Conservation (phyloP, 2,329 filamentous ascomycete genomes). For the Bipolaris zeicola region DNA sequence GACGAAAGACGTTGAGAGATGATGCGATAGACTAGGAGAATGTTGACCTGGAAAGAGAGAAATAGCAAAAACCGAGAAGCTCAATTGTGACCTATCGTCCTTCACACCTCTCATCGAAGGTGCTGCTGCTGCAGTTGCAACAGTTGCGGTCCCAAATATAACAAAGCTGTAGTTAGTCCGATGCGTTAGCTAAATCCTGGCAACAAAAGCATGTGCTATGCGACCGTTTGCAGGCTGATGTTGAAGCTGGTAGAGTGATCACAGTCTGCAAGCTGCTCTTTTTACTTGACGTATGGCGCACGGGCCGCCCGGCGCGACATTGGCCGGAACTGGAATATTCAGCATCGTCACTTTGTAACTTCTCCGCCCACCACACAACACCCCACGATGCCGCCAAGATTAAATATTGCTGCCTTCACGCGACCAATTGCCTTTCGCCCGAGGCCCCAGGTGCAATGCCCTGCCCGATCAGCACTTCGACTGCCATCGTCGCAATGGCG, state of each 20-base stretch:
- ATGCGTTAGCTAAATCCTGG: too few relatives aligned
- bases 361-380: constrained; percentile 20
- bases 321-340: constrained; percentile 14
- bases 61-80: background rate
- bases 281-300: constrained; percentile 16
- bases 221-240: too few relatives aligned
- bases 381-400: constrained; percentile 47
- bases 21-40: background rate
- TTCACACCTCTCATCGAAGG: too few relatives aligned
- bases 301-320: constrained; percentile 24
- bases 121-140: too few relatives aligned
- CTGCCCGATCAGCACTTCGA: constrained; percentile 27
- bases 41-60: background rate
- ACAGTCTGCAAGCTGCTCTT: background rate
- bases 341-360: constrained; percentile 30
- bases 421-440: constrained; percentile 43
- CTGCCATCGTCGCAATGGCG: constrained; percentile 37
- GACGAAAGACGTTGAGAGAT: background rate
- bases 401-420: constrained; percentile 39
- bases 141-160: too few relatives aligned
- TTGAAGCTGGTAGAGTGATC: background rate
- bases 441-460: constrained; percentile 38
- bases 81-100: too few relatives aligned
- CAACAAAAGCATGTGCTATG: too few relatives aligned
- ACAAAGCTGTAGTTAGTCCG: too few relatives aligned